Evolutionary conservation across 164 flowering plant genomes (phyloP), one percentile per base, ranked within the genome.

Genomic region (Berberis vulgaris): DNA sequence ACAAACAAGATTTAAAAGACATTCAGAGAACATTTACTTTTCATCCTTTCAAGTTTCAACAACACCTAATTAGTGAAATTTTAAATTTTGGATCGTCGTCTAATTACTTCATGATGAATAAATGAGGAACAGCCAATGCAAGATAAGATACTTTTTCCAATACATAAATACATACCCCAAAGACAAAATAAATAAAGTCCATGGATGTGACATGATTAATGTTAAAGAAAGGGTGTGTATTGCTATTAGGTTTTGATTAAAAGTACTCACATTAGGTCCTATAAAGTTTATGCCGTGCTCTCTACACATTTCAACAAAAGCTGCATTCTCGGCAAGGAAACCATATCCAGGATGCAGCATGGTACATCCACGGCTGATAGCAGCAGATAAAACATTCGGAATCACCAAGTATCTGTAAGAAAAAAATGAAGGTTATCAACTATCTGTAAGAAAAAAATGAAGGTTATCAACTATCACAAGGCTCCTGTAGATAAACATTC

Each of bases 261-360:
- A 41, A 59, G 26, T 57, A 73, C 95, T 81, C 71, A 94, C 99
- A 79, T 91, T 87, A 49, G 99, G 99, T 13, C 99, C 99, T 77
- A 94, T 91, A 65, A 94, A 94, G 79, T 94, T 94, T 69, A 94
- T 89, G 62, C 93, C 86, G 69, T 94, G 99, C 60, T 86, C 97
- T 78, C 86, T 80, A 78, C 99, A 94, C 87, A 91, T 89, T 66
- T 91, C 93, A 78, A 94, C 99, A 81, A 94, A 94, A 65, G 68
- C 67, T 43, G 99, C 99, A 86, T 94, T 94, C 78, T 94, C 99
- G 63, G 99, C 77, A 72, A 94, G 97, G 84, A 94, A 94, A 26
- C 97, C 99, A 81, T 94, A 94, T 76, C 99, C 99, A 74, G 99
- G 99, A 82, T 94, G 99, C 77, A 94, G 75, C 97, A 94, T 94